Evolutionary conservation across 257 asterid genomes (phyloP).

Genomic region (Plectranthus barbatus): DNA sequence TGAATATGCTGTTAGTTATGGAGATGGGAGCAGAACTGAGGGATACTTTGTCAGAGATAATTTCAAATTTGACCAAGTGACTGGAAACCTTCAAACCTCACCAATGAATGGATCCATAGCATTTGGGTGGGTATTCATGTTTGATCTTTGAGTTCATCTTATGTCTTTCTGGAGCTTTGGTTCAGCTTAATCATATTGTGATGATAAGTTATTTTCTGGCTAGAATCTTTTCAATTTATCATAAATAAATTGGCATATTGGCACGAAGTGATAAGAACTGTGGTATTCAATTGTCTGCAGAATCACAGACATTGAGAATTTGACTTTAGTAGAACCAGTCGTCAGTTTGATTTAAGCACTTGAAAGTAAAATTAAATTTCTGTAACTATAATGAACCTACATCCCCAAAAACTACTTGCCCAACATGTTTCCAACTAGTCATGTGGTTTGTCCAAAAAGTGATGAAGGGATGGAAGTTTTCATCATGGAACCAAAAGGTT

Average conservation of each 20-base stretch:
- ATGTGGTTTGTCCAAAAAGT: not conserved
- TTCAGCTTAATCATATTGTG: conserved; percentile 7
- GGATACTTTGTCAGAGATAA: conserved; percentile 78
- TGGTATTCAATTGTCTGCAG: not conserved
- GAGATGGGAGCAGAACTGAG: conserved; percentile 85
- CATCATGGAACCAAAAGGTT: not conserved
- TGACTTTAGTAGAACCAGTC: not conserved
- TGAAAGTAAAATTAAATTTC: not conserved
- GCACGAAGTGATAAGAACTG: not conserved
- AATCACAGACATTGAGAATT: not conserved
- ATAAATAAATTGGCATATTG: not conserved
- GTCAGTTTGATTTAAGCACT: not conserved
- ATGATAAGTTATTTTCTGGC: not conserved
- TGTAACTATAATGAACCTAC: not conserved
- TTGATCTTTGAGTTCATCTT: conserved; percentile 7
- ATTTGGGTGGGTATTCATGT: conserved; percentile 58
- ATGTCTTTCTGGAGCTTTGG: not conserved
- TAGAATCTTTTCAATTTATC: not conserved
- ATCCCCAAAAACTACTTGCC: not conserved
- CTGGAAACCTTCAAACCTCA: conserved; percentile 69
- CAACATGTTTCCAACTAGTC: not conserved
- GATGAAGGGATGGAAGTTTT: not conserved
- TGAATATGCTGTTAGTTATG: conserved; percentile 72
- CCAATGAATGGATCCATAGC: conserved; percentile 73
- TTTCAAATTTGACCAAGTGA: conserved; percentile 61